Evolutionary conservation across 2,329 filamentous ascomycete genomes (phyloP).

Genomic region (Chalaropsis thielavioides): DNA sequence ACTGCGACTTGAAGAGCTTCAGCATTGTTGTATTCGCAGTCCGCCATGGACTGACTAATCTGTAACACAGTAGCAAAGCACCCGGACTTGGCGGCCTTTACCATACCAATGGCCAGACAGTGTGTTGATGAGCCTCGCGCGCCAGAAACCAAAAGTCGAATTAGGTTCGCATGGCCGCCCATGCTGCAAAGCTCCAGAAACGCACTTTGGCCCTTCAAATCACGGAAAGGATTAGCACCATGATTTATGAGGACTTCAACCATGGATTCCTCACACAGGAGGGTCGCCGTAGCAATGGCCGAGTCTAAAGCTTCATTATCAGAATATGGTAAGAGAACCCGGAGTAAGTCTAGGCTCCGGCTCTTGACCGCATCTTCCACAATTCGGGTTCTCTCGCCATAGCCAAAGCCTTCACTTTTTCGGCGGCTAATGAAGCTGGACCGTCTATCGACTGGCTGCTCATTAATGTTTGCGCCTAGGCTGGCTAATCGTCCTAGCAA

Average conservation of each 20-base stretch:
- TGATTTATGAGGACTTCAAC: slow-evolving; percentile 36
- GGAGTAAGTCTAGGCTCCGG: slow-evolving; percentile 37
- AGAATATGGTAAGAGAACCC: slow-evolving; percentile 39
- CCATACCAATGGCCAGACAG: slow-evolving; percentile 36
- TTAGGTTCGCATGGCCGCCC: slow-evolving; percentile 32
- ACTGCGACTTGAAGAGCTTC: slow-evolving; percentile 39
- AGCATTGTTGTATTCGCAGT: slow-evolving; percentile 37
- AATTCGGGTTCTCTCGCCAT: slow-evolving; percentile 35
- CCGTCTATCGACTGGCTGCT: slow-evolving; percentile 30
- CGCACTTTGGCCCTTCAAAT: slow-evolving; percentile 36
- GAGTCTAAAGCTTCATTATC: slow-evolving; percentile 37
- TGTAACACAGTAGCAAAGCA: slow-evolving; percentile 37
- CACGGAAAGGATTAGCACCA: slow-evolving; percentile 35
- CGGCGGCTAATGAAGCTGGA: slow-evolving; percentile 34
- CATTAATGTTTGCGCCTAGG: slow-evolving; percentile 38
- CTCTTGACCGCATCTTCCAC: slow-evolving; percentile 37
- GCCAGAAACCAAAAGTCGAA: slow-evolving; percentile 36
- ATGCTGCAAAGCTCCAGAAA: slow-evolving; percentile 37
- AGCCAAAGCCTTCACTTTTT: slow-evolving; percentile 33
- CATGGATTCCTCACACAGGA: slow-evolving; percentile 29
- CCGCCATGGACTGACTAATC: slow-evolving; percentile 38
- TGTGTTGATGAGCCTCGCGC: slow-evolving; percentile 32
- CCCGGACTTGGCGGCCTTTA: slow-evolving; percentile 35
- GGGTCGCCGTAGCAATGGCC: slow-evolving; percentile 36
- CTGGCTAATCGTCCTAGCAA: slow-evolving; percentile 36